Conservation (phyloP, 2,329 filamentous ascomycete genomes). For the Aspergillus spinulosporus region DNA sequence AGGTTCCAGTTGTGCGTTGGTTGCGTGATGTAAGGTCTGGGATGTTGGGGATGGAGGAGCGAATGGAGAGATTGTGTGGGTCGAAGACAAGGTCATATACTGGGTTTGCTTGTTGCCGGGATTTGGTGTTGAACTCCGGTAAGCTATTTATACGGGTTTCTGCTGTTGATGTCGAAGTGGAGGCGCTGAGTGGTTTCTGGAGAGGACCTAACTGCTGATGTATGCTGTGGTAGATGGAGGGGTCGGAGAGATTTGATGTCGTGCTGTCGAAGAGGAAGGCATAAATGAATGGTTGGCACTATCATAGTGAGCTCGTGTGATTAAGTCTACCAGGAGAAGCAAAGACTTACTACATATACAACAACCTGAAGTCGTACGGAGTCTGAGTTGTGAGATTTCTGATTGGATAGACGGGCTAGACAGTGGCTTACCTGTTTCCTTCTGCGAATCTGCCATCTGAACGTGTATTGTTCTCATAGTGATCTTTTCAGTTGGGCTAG, state of each 20-base stretch:
- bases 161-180: constrained; percentile 47
- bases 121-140: constrained; percentile 33
- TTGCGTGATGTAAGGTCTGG: constrained; percentile 49
- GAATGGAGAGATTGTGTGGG: constrained; percentile 57
- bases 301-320: constrained; percentile 17
- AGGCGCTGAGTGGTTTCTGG: constrained; percentile 47
- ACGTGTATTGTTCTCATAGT: constrained; percentile 40
- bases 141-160: constrained; percentile 38
- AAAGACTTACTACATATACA: constrained; percentile 41
- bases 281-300: constrained; percentile 53
- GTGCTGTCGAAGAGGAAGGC: constrained; percentile 50
- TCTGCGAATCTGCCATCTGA: constrained; percentile 25
- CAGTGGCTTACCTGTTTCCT: constrained; percentile 20
- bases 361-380: constrained; percentile 39
- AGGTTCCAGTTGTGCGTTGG: constrained; percentile 7
- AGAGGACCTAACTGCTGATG: constrained; percentile 52
- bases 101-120: constrained; percentile 39
- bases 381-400: constrained; percentile 6
- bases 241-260: constrained; percentile 43
- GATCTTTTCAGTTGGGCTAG: constrained; percentile 33
- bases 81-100: constrained; percentile 65
- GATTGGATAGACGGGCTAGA: not conserved
- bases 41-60: constrained; percentile 65
- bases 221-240: constrained; percentile 49
- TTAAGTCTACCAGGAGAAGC: not conserved